phyloP scores from a whole-genome alignment of 2,329 filamentous ascomycete genomes.

The Pseudogymnoascus sp. region DNA sequence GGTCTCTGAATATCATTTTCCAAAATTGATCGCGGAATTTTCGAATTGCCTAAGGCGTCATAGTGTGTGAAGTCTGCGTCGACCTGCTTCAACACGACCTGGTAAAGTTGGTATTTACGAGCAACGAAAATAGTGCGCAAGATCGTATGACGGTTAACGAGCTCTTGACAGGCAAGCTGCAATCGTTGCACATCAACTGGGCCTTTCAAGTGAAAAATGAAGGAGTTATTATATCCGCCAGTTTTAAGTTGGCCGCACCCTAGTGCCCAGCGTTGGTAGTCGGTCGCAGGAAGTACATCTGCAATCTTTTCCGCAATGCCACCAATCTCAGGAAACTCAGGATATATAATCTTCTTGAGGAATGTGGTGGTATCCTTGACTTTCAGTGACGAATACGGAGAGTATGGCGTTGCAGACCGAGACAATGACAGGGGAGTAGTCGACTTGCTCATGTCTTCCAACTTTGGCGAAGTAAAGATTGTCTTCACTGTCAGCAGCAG shows the following conservation, averaged over 20 bases:
- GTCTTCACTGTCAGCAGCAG: conserved; percentile 11
- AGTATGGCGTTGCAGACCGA: background rate
- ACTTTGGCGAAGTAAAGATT: conserved; percentile 12
- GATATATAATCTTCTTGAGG: background rate
- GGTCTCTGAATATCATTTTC: background rate
- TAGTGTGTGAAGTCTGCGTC: background rate
- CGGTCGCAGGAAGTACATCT: conserved; percentile 14
- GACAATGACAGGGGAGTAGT: background rate
- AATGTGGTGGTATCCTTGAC: background rate
- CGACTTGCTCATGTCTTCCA: conserved; percentile 12
- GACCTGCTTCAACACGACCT: conserved; percentile 12
- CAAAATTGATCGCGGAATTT: background rate
- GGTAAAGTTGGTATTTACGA: conserved; percentile 7
- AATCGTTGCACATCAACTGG: conserved; percentile 9
- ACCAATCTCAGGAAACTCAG: background rate
- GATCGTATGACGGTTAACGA: conserved; percentile 11
- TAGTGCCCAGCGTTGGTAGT: conserved; percentile 15
- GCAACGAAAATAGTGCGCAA: conserved; percentile 15
- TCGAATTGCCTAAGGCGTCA: background rate
- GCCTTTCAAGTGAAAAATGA: conserved; percentile 12
- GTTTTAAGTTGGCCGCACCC: conserved; percentile 5
- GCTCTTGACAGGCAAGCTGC: conserved; percentile 3
- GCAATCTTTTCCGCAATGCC: conserved; percentile 8
- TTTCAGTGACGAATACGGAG: background rate
- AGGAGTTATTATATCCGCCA: conserved; percentile 14